phyloP scores from a whole-genome alignment of 116 monocot genomes.

The Papilionanthe hybrid region DNA sequence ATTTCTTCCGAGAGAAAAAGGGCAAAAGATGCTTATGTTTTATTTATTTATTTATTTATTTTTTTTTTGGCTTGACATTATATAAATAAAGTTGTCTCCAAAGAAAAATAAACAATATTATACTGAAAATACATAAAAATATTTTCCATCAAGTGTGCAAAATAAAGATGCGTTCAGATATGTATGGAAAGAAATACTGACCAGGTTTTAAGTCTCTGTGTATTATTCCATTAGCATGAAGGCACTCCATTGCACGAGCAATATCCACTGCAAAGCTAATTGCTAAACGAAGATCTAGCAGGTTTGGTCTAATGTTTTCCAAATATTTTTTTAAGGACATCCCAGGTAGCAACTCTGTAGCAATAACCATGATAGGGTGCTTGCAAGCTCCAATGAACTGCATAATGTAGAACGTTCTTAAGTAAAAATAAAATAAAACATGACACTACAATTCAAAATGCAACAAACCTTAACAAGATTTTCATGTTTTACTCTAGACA shows the following conservation, averaged over 20 bases:
- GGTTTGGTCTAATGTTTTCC: conserved; percentile 53
- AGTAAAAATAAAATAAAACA: conserved; percentile 5
- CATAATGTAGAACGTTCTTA: conserved; percentile 1
- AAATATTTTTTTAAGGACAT: conserved; percentile 85
- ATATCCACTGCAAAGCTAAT: conserved; percentile 79
- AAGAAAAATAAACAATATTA: background rate
- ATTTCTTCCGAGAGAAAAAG: background rate
- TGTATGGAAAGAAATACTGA: conserved; percentile 40
- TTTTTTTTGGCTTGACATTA: background rate
- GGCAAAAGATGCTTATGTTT: background rate
- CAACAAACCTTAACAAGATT: conserved; percentile 88
- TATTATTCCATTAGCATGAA: conserved; percentile 98
- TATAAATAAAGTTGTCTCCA: background rate
- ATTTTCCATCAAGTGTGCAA: too few relatives aligned
- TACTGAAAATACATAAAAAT: background rate
- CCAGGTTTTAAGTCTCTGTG: conserved; percentile 98
- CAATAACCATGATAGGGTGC: conserved; percentile 92
- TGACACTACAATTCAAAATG: background rate
- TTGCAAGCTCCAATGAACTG: conserved; percentile 99
- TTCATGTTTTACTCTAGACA: conserved; percentile 86
- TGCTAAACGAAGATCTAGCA: conserved; percentile 51
- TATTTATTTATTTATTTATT: background rate
- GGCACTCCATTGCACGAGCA: conserved; percentile 87
- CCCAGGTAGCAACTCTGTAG: conserved; percentile 76
- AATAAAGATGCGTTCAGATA: background rate